Evolutionary conservation across 768 basidiomycete genomes (phyloP), one percentile per base, ranked within the genome.

Genomic region (Rossbeevera mucosa): DNA sequence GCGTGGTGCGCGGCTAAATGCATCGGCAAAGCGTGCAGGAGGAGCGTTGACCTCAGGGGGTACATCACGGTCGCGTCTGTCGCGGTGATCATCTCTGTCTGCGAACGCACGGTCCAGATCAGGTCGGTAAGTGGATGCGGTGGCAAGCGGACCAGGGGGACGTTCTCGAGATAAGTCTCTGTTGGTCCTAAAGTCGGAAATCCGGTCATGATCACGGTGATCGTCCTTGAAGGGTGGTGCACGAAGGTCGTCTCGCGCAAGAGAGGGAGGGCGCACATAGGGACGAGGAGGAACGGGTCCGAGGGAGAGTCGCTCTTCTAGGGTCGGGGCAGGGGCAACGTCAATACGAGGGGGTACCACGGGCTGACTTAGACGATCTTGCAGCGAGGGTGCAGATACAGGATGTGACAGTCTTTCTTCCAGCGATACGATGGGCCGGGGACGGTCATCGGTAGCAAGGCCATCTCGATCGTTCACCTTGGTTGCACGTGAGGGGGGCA

Each of bases 251-350:
- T 74, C 68, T 22, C 73, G 71, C 44, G 54, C 56, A 24, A 69
- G 57, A n/a, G 68, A 64, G 44, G 62, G 4, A n/a, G 62, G 26
- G n/a, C 59, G 60, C 7, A 31, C 24, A 43, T 68, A 66, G 24
- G 47, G 38, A 47, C 62, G 58, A 44, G 65, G 47, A 46, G 65
- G 60, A 28, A 58, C 58, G 28, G 70, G 65, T 45, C 63, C 66
- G 30, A 65, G 58, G 48, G 75, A 72, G 11, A 76, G 60, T 52
- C 76, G 71, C 47, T 77, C 74, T 66, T 75, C 76, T 21, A 76
- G 60, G 53, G 62, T 72, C 11, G 72, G 64, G 21, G 69, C 62
- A 54, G 69, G 64, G 50, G 50, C 16, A 5, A 61, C 26, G 7
- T 67, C 66, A 42, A 45, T 51, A 13, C 65, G 61, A n/a, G 59